Evolutionary conservation across 2,329 filamentous ascomycete genomes (phyloP).

Genomic region (Neofusicoccum umdonicola): DNA sequence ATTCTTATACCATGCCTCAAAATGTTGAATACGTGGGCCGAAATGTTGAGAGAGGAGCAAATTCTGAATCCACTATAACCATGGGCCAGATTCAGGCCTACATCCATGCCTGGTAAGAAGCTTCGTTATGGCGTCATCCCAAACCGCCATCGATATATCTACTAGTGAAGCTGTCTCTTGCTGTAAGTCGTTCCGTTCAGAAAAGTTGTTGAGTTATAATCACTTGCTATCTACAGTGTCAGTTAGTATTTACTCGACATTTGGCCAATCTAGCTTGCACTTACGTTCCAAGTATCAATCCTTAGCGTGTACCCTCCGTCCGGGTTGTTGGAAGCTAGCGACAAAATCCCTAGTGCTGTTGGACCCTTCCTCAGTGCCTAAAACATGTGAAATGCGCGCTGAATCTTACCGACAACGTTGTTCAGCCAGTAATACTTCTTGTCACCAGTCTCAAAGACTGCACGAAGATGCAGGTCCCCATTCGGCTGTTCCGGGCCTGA

Average conservation of each 20-base stretch:
- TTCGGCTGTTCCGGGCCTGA: constrained; percentile 29
- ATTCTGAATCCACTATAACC: no score
- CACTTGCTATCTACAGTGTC: not conserved
- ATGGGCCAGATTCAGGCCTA: no score
- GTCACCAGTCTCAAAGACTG: constrained; percentile 35
- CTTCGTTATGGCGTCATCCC: no score
- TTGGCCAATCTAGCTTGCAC: not conserved
- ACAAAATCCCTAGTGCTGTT: not conserved
- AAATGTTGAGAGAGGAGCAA: no score
- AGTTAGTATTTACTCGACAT: not conserved
- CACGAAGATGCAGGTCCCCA: constrained; percentile 31
- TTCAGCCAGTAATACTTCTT: constrained; percentile 39
- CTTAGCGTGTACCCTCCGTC: not conserved
- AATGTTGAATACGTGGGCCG: no score
- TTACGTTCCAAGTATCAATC: not conserved
- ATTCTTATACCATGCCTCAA: no score
- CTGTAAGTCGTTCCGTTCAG: not conserved
- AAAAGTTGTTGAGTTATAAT: not conserved
- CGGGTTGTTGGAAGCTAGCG: not conserved
- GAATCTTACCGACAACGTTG: constrained; percentile 28
- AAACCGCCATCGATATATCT: no score
- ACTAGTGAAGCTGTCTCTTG: not conserved
- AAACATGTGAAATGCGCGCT: no score
- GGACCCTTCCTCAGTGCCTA: no score
- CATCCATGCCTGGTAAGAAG: no score